Conservation (phyloP, 768 basidiomycete genomes). For the Suillus americanus region DNA sequence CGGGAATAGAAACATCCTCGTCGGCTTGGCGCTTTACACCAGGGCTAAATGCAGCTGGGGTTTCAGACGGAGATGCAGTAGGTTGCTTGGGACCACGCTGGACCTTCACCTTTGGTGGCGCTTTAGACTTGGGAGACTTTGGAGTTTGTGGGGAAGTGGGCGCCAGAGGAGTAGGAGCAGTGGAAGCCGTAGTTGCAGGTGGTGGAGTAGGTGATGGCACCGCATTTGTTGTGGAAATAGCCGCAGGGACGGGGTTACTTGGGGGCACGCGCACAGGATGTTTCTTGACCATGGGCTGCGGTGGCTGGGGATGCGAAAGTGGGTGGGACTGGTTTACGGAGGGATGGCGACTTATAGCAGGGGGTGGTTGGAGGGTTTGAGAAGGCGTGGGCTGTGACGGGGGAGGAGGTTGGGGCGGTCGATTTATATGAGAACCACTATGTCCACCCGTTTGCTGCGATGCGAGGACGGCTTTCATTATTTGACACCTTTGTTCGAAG, state of each 20-base stretch:
- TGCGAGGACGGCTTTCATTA: slow-evolving; percentile 19
- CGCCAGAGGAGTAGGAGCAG: slow-evolving; percentile 37
- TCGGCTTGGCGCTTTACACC: slow-evolving; percentile 36
- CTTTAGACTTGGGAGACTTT: slow-evolving; percentile 69
- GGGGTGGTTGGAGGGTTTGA: slow-evolving; percentile 18
- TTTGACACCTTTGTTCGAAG: slow-evolving; percentile 32
- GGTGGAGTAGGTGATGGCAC: slow-evolving; percentile 43
- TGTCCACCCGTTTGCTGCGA: slow-evolving; percentile 2
- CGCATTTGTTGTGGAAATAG: slow-evolving; percentile 3
- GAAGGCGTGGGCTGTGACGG: slow-evolving; percentile 15
- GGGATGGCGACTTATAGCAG: slow-evolving; percentile 27
- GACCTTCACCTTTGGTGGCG: slow-evolving; percentile 44
- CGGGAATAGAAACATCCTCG: slow-evolving; percentile 29
- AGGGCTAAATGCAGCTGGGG: slow-evolving; percentile 21
- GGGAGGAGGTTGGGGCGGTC: slow-evolving; percentile 14
- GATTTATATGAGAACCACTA: background rate
- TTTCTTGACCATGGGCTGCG: slow-evolving; percentile 19
- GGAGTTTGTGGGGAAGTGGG: slow-evolving; percentile 63
- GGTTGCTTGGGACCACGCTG: slow-evolving; percentile 33
- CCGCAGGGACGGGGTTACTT: slow-evolving; percentile 24
- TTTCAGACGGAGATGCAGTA: slow-evolving; percentile 36
- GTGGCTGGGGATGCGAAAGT: slow-evolving; percentile 10
- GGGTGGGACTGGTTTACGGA: slow-evolving; percentile 27
- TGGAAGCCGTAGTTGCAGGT: slow-evolving; percentile 52
- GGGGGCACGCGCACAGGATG: slow-evolving; percentile 17